phyloP scores from a whole-genome alignment of 169 alveolate species.

The Babesia microti region DNA sequence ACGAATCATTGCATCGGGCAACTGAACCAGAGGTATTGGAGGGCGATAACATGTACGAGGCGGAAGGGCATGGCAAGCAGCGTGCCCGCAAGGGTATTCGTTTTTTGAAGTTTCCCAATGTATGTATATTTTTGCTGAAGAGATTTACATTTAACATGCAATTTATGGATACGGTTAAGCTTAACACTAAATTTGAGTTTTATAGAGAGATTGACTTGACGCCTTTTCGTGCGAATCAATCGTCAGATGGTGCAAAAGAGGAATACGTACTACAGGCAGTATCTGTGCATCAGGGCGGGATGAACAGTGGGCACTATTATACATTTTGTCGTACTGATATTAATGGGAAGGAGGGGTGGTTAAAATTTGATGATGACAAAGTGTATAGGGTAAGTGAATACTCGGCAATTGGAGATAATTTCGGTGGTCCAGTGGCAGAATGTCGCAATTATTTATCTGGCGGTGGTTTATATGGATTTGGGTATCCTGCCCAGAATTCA shows the following conservation, averaged over 20 bases:
- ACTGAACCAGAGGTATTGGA: slow-evolving; percentile 83
- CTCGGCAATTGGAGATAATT: slow-evolving; percentile 73
- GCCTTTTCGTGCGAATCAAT: slow-evolving; percentile 18
- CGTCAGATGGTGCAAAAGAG: slow-evolving; percentile 41
- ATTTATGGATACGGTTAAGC: slow-evolving; percentile 76
- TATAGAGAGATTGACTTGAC: slow-evolving; percentile 77
- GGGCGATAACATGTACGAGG: slow-evolving; percentile 90
- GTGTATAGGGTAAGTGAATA: slow-evolving; percentile 74
- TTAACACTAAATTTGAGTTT: slow-evolving; percentile 80
- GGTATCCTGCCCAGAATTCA: slow-evolving; percentile 25
- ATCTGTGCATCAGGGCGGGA: slow-evolving; percentile 89
- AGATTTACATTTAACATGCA: slow-evolving; percentile 75
- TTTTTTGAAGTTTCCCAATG: slow-evolving; percentile 85
- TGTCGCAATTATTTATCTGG: slow-evolving; percentile 54
- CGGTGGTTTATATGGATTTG: slow-evolving; percentile 19
- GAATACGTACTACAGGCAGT: slow-evolving; percentile 81
- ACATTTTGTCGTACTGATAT: slow-evolving; percentile 72
- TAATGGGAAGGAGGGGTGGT: slow-evolving; percentile 71
- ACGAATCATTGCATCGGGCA: slow-evolving; percentile 80
- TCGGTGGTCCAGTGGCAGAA: slow-evolving; percentile 80
- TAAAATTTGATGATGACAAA: slow-evolving; percentile 83
- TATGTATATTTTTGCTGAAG: slow-evolving; percentile 79
- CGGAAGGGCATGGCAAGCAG: slow-evolving; percentile 83
- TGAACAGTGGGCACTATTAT: slow-evolving; percentile 89
- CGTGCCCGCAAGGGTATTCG: slow-evolving; percentile 80